Conservation (phyloP, 257 asterid genomes). For the Ilex asprella region DNA sequence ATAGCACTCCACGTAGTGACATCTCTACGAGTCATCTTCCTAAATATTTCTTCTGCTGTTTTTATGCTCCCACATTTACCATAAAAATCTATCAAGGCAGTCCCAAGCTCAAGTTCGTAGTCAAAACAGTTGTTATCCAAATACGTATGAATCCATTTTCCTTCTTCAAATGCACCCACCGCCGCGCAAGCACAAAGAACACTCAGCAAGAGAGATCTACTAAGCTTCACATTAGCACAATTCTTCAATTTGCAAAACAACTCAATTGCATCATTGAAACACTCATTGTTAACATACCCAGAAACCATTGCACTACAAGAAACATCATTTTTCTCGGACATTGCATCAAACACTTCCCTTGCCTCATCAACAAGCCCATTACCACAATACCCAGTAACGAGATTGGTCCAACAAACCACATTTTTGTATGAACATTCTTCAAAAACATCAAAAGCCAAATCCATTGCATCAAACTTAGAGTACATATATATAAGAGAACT, state of each 20-base stretch:
- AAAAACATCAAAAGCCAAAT: background rate
- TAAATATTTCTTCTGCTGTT: background rate
- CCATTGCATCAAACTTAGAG: background rate
- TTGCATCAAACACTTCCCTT: background rate
- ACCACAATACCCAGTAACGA: background rate
- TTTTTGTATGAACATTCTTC: background rate
- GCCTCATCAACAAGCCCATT: constrained; percentile 2
- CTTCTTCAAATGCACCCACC: constrained; percentile 1
- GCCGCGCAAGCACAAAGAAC: background rate
- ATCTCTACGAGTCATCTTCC: background rate
- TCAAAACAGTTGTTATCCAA: background rate
- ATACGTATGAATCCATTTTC: background rate
- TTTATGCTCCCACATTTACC: background rate
- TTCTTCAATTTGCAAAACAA: background rate
- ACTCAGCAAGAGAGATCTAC: background rate
- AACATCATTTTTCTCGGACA: background rate
- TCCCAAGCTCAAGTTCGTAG: background rate
- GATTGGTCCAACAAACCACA: background rate
- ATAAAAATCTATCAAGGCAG: background rate
- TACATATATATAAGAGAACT: background rate
- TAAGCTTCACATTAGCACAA: background rate
- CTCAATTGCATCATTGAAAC: background rate
- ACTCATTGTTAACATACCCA: background rate
- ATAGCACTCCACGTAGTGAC: constrained; percentile 2
- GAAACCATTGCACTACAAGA: constrained; percentile 3